Conservation (phyloP, 345 rosid genomes). For the Melaleuca alternifolia region DNA sequence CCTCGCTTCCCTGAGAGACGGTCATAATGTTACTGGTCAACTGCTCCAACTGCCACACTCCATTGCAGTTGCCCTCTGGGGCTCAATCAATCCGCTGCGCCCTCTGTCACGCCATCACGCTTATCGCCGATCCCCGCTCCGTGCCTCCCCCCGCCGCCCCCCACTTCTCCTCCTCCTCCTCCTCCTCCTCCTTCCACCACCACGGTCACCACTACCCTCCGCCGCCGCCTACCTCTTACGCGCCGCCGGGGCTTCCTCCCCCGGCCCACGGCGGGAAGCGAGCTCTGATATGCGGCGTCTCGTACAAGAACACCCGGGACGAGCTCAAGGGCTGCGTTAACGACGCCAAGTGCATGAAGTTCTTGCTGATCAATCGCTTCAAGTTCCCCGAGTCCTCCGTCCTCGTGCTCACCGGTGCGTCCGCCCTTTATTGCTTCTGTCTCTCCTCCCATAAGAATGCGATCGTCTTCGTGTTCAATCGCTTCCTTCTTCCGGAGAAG, state of each 20-base stretch:
- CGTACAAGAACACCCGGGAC: conserved; percentile 37
- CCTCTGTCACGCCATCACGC: conserved; percentile 53
- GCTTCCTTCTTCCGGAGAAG: neutral
- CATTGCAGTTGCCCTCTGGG: conserved; percentile 59
- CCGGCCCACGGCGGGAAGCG: conserved; percentile 52
- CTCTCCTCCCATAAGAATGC: neutral
- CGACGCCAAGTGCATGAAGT: conserved; percentile 86
- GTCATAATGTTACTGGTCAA: conserved; percentile 41
- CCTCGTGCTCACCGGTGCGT: conserved; percentile 52
- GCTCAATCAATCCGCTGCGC: conserved; percentile 66
- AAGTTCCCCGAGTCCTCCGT: conserved; percentile 75
- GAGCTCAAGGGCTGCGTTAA: conserved; percentile 84
- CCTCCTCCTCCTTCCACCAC: conserved; percentile 9
- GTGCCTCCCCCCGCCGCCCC: neutral
- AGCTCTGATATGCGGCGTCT: conserved; percentile 67
- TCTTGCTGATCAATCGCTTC: conserved; percentile 63
- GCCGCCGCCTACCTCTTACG: conserved; percentile 32
- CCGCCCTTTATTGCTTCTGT: neutral
- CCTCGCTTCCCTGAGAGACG: neutral
- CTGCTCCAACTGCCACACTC: conserved; percentile 64
- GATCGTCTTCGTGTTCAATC: neutral
- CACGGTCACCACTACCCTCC: neutral
- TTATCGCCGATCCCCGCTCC: conserved; percentile 21
- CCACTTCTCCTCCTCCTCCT: conserved; percentile 5
- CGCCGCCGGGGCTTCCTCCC: conserved; percentile 44